Base-by-base conservation (phyloP, 805 yeast genomes). In the Yamadazyma sp. region DNA sequence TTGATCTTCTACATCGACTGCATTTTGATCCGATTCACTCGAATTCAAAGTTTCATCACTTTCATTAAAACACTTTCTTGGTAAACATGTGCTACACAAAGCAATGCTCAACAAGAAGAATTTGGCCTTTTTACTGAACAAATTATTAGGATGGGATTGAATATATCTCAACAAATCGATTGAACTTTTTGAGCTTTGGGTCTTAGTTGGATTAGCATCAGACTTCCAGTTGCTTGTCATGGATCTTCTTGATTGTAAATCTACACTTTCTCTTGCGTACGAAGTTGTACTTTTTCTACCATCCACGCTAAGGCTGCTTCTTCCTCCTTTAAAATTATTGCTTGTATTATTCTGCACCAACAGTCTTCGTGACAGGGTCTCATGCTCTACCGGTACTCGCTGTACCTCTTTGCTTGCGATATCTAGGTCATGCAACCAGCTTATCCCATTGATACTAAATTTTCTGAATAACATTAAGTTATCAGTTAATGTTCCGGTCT, bases 401-500 rank as follows among this genome's bases (percentile, higher is more conserved):
- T 4, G 22, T 22, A 5, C 13, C 15, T 31, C 33, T 4, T 24
- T 25, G 13, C 17, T 24, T 9, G 69, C 54, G 17, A 73, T 42
- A 47, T 79, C 87, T 18, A 78, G 56, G 42, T 82, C 88, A 58
- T 93, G 98, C 7, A 79, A 52, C 96, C 96, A 93, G 4, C 95
- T 78, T 3, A 82, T 72, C 2, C 99, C 99, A 35, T 84, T 82
- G 4, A 93, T 81, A 7, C 94, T 78, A 47, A 91, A 75, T 52
- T 89, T 89, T 30, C 96, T 72, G 57, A 93, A 93, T 18, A 91
- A 64, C 99, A 93, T 93, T 49, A 81, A 64, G 55, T 93, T 93
- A 49, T 93, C 98, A 0, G 99, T 93, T 42, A 93, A 70, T 0
- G 99, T 93, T 7, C 99, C 99, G 0, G 98, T 93, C 58, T 93